A percentile compares a stretch with the other conserved stretches of the same genome.
These are phyloP conservation scores for Zygotorulaspora danielsina DNA, from an alignment of 805 yeast genomes.

Conservation along the genomic window DNA sequence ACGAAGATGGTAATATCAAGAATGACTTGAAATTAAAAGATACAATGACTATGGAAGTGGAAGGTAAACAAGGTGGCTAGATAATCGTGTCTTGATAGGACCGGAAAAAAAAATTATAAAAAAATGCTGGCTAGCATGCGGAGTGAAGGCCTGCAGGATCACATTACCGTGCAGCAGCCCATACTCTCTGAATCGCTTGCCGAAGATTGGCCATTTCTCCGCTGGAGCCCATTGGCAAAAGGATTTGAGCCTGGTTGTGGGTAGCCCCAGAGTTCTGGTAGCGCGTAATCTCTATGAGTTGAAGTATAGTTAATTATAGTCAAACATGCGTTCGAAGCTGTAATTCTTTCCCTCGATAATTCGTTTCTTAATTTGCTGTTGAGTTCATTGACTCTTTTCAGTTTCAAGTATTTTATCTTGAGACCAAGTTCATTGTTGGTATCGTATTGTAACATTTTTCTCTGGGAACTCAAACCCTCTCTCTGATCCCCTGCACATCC, in stretches of 20 bases:
- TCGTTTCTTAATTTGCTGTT: conserved; percentile 50
- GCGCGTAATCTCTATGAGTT: conserved; percentile 35
- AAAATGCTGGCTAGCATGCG: not conserved
- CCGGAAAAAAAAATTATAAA: too few relatives aligned
- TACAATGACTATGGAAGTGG: conserved; percentile 44
- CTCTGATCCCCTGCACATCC: too few relatives aligned
- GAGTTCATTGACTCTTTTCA: conserved; percentile 56
- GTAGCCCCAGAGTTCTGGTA: conserved; percentile 42
- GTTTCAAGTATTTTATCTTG: conserved; percentile 51
- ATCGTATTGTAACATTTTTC: conserved; percentile 6
- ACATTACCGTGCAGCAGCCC: conserved; percentile 39
- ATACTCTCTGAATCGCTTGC: not conserved
- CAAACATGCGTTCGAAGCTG: conserved; percentile 59
- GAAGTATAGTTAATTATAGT: conserved; percentile 39
- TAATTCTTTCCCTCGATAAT: conserved; percentile 52
- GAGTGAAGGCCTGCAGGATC: conserved; percentile 4
- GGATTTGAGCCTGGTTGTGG: conserved; percentile 39
- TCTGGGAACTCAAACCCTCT: too few relatives aligned
- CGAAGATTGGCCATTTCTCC: conserved; percentile 5
- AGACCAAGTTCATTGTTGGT: conserved; percentile 27
- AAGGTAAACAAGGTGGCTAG: conserved; percentile 43
- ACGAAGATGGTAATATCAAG: conserved; percentile 45
- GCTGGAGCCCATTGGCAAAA: conserved; percentile 21
- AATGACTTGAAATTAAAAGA: conserved; percentile 14
- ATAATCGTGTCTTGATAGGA: not conserved